Evolutionary conservation across 768 basidiomycete genomes (phyloP).

Genomic region (Xanthoconium purpureum): DNA sequence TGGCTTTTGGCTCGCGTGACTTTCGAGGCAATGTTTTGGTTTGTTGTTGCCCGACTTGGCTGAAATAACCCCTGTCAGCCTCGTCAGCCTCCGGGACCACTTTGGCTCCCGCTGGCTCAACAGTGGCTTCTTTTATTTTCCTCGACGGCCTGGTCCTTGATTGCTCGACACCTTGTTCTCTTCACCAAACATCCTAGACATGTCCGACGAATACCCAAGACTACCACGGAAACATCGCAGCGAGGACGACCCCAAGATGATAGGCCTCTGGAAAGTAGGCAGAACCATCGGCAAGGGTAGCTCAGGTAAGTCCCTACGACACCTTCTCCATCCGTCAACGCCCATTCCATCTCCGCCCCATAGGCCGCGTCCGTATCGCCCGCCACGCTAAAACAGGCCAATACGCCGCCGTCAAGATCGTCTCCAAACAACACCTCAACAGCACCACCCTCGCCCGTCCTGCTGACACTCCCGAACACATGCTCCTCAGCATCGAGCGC

Average conservation of each 20-base stretch:
- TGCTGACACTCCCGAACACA: constrained; percentile 72
- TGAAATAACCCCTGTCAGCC: constrained; percentile 20
- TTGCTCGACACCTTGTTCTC: constrained; percentile 1
- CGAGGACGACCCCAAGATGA: constrained; percentile 56
- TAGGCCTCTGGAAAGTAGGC: constrained; percentile 82
- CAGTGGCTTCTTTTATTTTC: background rate
- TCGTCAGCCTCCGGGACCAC: constrained; percentile 19
- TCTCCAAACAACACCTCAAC: constrained; percentile 68
- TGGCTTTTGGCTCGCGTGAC: no score
- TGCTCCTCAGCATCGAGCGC: constrained; percentile 77
- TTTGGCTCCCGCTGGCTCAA: background rate
- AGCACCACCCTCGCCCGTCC: constrained; percentile 56
- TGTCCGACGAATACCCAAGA: constrained; percentile 28
- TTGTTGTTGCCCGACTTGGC: constrained; percentile 8
- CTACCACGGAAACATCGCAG: constrained; percentile 29
- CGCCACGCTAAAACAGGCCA: constrained; percentile 85
- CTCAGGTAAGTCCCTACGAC: constrained; percentile 52
- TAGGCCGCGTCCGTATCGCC: constrained; percentile 89
- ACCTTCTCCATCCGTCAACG: background rate
- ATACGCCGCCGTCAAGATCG: constrained; percentile 93
- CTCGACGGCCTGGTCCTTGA: background rate
- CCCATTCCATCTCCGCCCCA: background rate
- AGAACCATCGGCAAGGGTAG: constrained; percentile 80
- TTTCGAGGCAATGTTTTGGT: background rate
- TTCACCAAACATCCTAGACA: constrained; percentile 19